Conservation (phyloP, 169 alveolate genomes). For the Eimeria praecox region DNA sequence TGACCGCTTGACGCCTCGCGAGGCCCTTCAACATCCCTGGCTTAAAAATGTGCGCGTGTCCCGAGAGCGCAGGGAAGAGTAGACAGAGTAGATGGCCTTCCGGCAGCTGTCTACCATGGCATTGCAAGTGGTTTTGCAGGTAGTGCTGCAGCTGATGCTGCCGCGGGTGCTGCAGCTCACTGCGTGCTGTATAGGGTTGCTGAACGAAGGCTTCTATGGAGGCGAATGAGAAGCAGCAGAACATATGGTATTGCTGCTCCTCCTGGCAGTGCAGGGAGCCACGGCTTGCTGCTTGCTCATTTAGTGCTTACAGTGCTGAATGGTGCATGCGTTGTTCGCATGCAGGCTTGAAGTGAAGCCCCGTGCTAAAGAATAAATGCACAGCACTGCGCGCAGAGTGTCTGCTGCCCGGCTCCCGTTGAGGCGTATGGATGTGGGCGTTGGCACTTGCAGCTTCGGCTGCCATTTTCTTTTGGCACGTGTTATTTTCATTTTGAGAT, state of each 20-base stretch:
- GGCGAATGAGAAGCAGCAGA: not conserved
- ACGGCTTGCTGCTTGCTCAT: not conserved
- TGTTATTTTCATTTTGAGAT: not conserved
- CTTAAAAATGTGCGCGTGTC: slow-evolving; percentile 83
- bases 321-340: not conserved
- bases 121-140: slow-evolving; percentile 11
- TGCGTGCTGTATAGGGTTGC: not conserved
- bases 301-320: not conserved
- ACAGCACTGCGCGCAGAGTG: not conserved
- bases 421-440: not conserved
- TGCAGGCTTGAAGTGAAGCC: not conserved
- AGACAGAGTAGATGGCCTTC: not conserved
- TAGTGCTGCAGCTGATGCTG: too few relatives aligned
- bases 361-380: not conserved
- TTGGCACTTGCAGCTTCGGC: not conserved
- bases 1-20: slow-evolving; percentile 92
- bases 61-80: slow-evolving; percentile 44
- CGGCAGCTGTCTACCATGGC: not conserved
- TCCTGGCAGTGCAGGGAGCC: not conserved
- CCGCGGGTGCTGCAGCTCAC: too few relatives aligned
- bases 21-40: slow-evolving; percentile 93
- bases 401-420: not conserved
- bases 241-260: not conserved
- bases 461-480: not conserved
- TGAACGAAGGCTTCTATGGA: not conserved